phyloP scores from a whole-genome alignment of 2,329 filamentous ascomycete genomes.

The Botrytis pseudocinerea region DNA sequence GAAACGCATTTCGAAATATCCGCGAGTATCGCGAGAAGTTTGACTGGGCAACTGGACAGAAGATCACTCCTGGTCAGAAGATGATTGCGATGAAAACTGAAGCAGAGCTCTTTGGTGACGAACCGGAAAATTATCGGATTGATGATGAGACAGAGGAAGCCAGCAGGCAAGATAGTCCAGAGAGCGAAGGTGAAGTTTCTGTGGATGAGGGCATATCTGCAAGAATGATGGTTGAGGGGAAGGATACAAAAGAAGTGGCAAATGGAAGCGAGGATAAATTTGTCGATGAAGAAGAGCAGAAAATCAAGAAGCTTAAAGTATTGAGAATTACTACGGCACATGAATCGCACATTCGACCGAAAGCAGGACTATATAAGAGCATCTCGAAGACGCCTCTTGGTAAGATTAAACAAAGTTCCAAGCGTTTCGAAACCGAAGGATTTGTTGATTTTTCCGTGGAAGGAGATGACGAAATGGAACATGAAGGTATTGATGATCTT shows the following conservation, averaged over 20 bases:
- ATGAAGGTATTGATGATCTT: conserved; percentile 7
- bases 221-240: background rate
- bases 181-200: background rate
- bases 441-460: background rate
- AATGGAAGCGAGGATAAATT: background rate
- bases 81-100: conserved; percentile 19
- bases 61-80: conserved; percentile 34
- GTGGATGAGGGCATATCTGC: too few relatives aligned
- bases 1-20: conserved; percentile 32
- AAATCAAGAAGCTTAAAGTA: background rate
- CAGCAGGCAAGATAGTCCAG: background rate
- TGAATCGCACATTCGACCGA: background rate
- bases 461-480: background rate
- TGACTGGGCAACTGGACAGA: conserved; percentile 40
- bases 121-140: background rate
- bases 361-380: background rate
- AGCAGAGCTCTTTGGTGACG: conserved; percentile 14
- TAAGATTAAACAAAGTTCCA: background rate
- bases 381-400: background rate
- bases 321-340: conserved; percentile 8
- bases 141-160: background rate
- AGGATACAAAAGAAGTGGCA: background rate
- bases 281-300: background rate
- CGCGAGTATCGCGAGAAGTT: conserved; percentile 29
- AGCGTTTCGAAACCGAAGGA: background rate